Evolutionary conservation across 1,139 yeast species (phyloP).

Genomic region (Diutina ranongensis): DNA sequence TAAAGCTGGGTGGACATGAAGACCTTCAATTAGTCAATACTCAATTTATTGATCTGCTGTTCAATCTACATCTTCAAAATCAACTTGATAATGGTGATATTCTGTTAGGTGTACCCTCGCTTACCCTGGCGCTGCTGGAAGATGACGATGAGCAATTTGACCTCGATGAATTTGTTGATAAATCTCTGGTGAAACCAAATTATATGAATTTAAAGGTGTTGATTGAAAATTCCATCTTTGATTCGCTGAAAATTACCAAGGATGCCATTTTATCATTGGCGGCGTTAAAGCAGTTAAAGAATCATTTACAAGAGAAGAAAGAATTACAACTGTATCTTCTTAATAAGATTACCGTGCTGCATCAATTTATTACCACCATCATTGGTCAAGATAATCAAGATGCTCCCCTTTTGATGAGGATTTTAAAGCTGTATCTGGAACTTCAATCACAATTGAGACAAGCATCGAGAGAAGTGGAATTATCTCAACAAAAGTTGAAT

Average conservation of each 20-base stretch:
- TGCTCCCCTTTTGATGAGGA: constrained; percentile 18
- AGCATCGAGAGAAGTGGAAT: constrained; percentile 22
- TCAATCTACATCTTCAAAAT: constrained; percentile 25
- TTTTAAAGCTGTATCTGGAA: constrained; percentile 23
- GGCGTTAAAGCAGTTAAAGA: constrained; percentile 20
- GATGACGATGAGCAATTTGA: constrained; percentile 10
- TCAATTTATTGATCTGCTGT: constrained; percentile 21
- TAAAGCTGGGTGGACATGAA: neutral
- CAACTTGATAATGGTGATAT: constrained; percentile 8
- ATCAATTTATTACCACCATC: constrained; percentile 23
- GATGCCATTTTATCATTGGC: constrained; percentile 25
- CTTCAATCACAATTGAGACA: constrained; percentile 23
- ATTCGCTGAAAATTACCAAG: constrained; percentile 25
- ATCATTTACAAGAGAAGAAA: constrained; percentile 18
- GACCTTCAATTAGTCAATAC: constrained; percentile 13
- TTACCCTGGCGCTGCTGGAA: constrained; percentile 6
- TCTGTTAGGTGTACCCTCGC: neutral
- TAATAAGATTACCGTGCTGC: constrained; percentile 23
- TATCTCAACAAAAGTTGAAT: constrained; percentile 17
- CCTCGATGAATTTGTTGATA: constrained; percentile 11
- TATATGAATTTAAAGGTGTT: constrained; percentile 31
- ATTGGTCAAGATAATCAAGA: constrained; percentile 15
- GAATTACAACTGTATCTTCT: constrained; percentile 24
- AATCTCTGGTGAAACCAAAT: constrained; percentile 15
- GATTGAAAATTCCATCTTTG: constrained; percentile 34